These are phyloP conservation scores for Triticum monococcum DNA, from an alignment of 176 grass and related monocot species.

Conservation along the genomic window DNA sequence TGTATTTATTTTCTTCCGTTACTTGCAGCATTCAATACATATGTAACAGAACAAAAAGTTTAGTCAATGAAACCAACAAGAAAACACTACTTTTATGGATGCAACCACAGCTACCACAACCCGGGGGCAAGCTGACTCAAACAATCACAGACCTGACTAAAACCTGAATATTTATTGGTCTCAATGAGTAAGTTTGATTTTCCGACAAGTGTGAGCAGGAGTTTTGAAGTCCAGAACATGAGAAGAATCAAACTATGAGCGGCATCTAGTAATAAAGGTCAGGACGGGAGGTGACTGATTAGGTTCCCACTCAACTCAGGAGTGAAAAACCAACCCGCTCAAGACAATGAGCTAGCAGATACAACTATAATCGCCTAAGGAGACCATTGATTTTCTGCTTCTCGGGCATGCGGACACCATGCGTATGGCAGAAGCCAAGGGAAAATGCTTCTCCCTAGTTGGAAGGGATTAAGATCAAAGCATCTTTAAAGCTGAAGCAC, in stretches of 20 bases:
- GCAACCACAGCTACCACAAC: not conserved
- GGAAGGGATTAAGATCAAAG: not conserved
- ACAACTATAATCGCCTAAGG: not conserved
- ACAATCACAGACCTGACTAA: constrained; percentile 8
- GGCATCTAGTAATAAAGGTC: not conserved
- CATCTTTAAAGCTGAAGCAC: not conserved
- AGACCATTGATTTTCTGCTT: not conserved
- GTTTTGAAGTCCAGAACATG: constrained; percentile 8
- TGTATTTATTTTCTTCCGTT: constrained; percentile 7
- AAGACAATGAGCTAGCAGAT: constrained; percentile 1
- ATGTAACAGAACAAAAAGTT: constrained; percentile 4
- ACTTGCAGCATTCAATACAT: not conserved
- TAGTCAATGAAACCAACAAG: constrained; percentile 14
- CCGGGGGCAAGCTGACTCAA: not conserved
- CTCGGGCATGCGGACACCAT: not conserved
- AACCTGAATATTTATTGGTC: constrained; percentile 6
- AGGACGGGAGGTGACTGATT: not conserved
- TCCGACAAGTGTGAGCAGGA: not conserved
- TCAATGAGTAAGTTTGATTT: constrained; percentile 3
- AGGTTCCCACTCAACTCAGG: not conserved
- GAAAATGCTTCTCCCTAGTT: not conserved
- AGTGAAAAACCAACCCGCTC: not conserved
- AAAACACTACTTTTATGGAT: not conserved
- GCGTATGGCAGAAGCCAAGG: not conserved
- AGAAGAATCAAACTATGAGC: not conserved